phyloP scores from a whole-genome alignment of 2,329 filamentous ascomycete genomes.

The Epichloe glyceriae region DNA sequence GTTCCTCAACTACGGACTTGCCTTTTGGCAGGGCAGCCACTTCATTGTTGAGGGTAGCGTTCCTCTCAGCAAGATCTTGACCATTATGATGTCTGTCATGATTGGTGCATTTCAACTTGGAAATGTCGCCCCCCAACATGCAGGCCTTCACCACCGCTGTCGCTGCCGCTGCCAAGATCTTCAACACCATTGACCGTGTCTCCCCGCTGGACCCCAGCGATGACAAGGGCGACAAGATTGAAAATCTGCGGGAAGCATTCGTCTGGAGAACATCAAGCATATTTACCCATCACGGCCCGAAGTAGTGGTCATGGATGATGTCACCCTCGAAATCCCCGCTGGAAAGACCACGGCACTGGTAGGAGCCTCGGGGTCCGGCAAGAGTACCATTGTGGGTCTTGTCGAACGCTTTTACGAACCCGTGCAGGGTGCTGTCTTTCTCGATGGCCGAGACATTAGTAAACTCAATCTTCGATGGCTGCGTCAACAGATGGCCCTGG shows the following conservation, averaged over 20 bases:
- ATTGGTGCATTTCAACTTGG: slow-evolving; percentile 87
- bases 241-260: slow-evolving; percentile 60
- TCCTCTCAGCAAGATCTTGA: slow-evolving; percentile 59
- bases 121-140: slow-evolving; percentile 67
- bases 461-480: slow-evolving; percentile 81
- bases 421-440: slow-evolving; percentile 60
- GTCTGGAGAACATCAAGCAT: slow-evolving; percentile 73
- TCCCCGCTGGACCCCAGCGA: slow-evolving; percentile 73
- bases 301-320: slow-evolving; percentile 74
- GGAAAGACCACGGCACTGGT: slow-evolving; percentile 90
- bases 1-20: slow-evolving; percentile 76
- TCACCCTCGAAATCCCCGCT: slow-evolving; percentile 67
- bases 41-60: slow-evolving; percentile 58
- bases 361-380: slow-evolving; percentile 86
- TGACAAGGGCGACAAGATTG: slow-evolving; percentile 56
- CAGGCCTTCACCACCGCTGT: slow-evolving; percentile 77
- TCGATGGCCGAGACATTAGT: slow-evolving; percentile 74
- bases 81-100: slow-evolving; percentile 80
- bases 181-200: slow-evolving; percentile 75
- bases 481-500: slow-evolving; percentile 80
- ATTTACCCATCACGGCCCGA: slow-evolving; percentile 92
- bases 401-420: slow-evolving; percentile 92
- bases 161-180: slow-evolving; percentile 83
- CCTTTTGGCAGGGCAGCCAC: slow-evolving; percentile 76
- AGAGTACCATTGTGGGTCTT: slow-evolving; percentile 86